Percentiles rank a stretch among this genome's conserved stretches.
Evolutionary conservation across 345 rosid genomes (phyloP).

Genomic region (Leavenworthia alabamica): DNA sequence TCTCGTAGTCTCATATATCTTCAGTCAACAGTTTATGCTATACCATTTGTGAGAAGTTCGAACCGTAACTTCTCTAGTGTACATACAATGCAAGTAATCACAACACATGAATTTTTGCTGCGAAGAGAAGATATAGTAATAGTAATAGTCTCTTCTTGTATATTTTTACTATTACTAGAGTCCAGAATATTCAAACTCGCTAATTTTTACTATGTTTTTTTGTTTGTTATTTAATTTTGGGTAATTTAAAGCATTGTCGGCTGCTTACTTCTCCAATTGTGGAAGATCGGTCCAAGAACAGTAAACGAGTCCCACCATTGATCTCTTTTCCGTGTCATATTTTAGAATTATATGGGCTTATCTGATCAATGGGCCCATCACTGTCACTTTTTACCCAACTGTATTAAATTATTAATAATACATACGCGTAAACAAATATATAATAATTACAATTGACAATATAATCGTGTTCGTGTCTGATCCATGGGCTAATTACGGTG

Average conservation of each 20-base stretch:
- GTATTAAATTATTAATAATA: not conserved
- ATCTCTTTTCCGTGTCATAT: not conserved
- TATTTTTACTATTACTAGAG: not conserved
- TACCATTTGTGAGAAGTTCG: too few relatives aligned
- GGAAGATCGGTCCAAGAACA: conserved; percentile 9
- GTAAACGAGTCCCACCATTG: not conserved
- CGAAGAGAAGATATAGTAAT: too few relatives aligned
- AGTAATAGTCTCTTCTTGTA: too few relatives aligned
- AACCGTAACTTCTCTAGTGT: too few relatives aligned
- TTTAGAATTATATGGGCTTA: not conserved
- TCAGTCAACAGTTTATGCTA: too few relatives aligned
- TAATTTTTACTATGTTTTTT: not conserved
- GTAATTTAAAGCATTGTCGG: not conserved
- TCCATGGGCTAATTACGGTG: not conserved
- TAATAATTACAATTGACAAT: not conserved
- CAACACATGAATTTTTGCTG: too few relatives aligned
- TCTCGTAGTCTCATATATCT: too few relatives aligned
- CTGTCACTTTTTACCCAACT: not conserved
- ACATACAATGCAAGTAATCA: too few relatives aligned
- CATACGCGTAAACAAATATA: not conserved
- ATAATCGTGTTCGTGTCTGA: not conserved
- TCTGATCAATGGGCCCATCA: conserved; percentile 5
- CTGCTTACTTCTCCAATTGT: not conserved
- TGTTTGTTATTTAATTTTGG: not conserved
- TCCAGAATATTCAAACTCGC: not conserved